Conservation (phyloP, 2,329 filamentous ascomycete species). For the Exophiala sp. region DNA sequence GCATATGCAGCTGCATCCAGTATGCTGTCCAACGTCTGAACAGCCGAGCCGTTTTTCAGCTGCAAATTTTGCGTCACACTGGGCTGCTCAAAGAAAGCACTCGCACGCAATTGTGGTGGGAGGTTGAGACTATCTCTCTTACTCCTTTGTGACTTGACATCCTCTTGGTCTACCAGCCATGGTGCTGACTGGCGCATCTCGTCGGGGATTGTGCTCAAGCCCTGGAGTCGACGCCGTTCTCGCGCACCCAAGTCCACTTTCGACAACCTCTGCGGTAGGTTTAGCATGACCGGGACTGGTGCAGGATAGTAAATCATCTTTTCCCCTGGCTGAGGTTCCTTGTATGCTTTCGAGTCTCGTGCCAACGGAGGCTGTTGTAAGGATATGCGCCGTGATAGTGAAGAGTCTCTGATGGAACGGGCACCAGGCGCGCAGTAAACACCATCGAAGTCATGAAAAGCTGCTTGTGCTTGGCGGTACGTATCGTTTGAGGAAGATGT, state of each 20-base stretch:
- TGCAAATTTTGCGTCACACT: conserved; percentile 54
- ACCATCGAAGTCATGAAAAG: conserved; percentile 51
- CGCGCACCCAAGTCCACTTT: conserved; percentile 62
- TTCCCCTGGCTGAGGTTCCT: conserved; percentile 57
- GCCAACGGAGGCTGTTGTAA: conserved; percentile 41
- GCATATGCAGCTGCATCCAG: conserved; percentile 84
- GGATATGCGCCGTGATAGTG: conserved; percentile 34
- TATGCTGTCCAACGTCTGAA: conserved; percentile 84
- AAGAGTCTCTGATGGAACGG: conserved; percentile 27
- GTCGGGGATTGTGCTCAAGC: conserved; percentile 61
- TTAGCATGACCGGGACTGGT: conserved; percentile 88
- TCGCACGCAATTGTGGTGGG: conserved; percentile 84
- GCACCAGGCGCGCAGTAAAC: conserved; percentile 40
- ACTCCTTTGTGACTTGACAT: conserved; percentile 16
- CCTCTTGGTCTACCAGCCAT: conserved; percentile 38
- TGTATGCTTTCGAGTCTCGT: conserved; percentile 36
- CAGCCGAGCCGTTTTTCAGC: conserved; percentile 72
- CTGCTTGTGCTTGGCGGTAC: conserved; percentile 37
- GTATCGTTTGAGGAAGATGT: conserved; percentile 46
- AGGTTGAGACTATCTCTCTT: conserved; percentile 44
- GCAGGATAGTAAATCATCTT: conserved; percentile 94
- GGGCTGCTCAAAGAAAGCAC: conserved; percentile 78
- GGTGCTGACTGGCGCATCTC: conserved; percentile 53
- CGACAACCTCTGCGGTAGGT: conserved; percentile 82
- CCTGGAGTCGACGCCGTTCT: conserved; percentile 69